These are phyloP conservation scores for Phytophthora ohioensis DNA, from an alignment of 352 stramenopile genomes.

Conservation along the genomic window DNA sequence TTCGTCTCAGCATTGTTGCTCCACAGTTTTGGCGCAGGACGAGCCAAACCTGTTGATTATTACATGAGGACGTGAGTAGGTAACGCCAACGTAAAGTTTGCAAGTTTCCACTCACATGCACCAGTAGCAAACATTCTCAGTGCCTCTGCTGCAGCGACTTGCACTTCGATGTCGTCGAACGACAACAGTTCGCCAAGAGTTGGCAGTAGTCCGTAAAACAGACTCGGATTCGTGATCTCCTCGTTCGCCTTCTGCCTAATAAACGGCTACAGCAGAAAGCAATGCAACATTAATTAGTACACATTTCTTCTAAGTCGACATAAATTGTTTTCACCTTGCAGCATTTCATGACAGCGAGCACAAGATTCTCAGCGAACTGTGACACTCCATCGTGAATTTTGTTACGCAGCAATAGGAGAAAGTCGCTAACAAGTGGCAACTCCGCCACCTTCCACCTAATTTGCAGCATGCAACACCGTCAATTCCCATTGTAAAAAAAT, in stretches of 20 bases:
- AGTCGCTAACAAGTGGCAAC: slow-evolving; percentile 65
- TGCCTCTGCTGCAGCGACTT: slow-evolving; percentile 66
- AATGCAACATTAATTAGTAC: slow-evolving; percentile 5
- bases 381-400: slow-evolving; percentile 58
- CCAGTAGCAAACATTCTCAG: slow-evolving; percentile 71
- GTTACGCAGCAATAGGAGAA: slow-evolving; percentile 62
- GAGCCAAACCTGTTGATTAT: slow-evolving; percentile 43
- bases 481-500: background rate
- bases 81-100: background rate
- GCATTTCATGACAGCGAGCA: slow-evolving; percentile 52
- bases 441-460: slow-evolving; percentile 77
- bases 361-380: slow-evolving; percentile 54
- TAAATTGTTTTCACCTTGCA: slow-evolving; percentile 44
- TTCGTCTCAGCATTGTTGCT: slow-evolving; percentile 45
- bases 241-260: slow-evolving; percentile 81
- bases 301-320: background rate
- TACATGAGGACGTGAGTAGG: background rate
- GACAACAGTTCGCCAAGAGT: slow-evolving; percentile 69
- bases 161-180: slow-evolving; percentile 64
- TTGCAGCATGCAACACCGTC: background rate
- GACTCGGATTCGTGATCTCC: slow-evolving; percentile 67
- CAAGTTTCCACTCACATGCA: slow-evolving; percentile 48
- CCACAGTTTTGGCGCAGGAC: slow-evolving; percentile 31
- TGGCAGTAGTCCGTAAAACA: slow-evolving; percentile 58
- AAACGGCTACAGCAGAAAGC: slow-evolving; percentile 58